Conservation (phyloP, 495 filamentous ascomycete species). For the Talaromyces liani region DNA sequence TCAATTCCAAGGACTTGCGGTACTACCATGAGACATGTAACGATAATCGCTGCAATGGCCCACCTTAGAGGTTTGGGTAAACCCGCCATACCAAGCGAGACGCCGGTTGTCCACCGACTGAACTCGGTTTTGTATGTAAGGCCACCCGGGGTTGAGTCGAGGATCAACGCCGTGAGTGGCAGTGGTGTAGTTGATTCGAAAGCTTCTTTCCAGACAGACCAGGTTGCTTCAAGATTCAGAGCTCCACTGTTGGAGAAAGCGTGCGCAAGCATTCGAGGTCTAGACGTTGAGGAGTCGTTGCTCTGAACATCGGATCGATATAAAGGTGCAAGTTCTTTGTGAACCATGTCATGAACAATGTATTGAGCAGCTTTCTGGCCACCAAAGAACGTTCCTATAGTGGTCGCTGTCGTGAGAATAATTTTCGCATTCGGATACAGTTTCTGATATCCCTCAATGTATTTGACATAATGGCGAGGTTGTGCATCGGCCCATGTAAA, state of each 20-base stretch:
- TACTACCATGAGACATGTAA: conserved; percentile 4
- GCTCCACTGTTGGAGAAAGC: conserved; percentile 18
- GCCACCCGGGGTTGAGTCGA: conserved; percentile 18
- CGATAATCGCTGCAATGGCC: conserved; percentile 3
- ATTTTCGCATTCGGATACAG: conserved; percentile 32
- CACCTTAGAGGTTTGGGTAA: conserved; percentile 8
- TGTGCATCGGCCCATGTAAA: conserved; percentile 36
- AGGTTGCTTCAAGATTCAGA: conserved; percentile 9
- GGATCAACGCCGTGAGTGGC: conserved; percentile 11
- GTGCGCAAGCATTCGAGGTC: conserved; percentile 14
- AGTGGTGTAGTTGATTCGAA: conserved; percentile 2
- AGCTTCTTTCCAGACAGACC: conserved; percentile 10
- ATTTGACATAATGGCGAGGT: conserved; percentile 33
- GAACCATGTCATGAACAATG: conserved; percentile 5
- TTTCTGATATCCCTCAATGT: conserved; percentile 28
- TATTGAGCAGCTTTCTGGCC: conserved; percentile 6
- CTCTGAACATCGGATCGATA: neutral
- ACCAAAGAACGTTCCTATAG: conserved; percentile 13
- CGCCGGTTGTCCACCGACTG: conserved; percentile 5
- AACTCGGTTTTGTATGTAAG: conserved; percentile 8
- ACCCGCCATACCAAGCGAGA: conserved; percentile 10
- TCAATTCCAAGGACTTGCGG: conserved; percentile 8
- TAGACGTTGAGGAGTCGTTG: neutral
- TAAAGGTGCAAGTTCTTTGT: conserved; percentile 3
- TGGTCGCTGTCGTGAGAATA: conserved; percentile 15